These are phyloP conservation scores for Ascochyta koolunga DNA, from an alignment of 2,329 filamentous ascomycete genomes.

Conservation along the genomic window DNA sequence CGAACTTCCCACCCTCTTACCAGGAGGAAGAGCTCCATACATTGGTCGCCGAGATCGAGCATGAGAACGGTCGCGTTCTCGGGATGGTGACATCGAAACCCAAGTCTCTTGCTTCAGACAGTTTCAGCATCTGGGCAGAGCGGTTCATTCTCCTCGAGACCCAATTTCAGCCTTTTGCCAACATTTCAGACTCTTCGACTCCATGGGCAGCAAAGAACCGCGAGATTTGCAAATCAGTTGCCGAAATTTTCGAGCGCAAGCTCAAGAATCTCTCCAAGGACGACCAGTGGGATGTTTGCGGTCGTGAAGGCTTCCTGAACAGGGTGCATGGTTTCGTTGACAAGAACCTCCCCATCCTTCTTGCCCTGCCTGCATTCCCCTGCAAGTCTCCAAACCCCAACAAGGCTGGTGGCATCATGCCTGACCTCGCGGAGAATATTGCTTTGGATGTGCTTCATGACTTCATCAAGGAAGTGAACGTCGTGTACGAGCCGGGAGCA, in stretches of 20 bases:
- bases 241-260: conserved; percentile 35
- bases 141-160: conserved; percentile 39
- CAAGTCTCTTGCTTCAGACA: conserved; percentile 30
- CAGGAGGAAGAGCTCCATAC: conserved; percentile 28
- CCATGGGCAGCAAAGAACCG: conserved; percentile 30
- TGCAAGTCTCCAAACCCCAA: conserved; percentile 66
- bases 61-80: conserved; percentile 29
- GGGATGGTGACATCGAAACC: conserved; percentile 32
- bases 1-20: conserved; percentile 31
- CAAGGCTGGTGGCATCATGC: conserved; percentile 60
- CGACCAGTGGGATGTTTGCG: conserved; percentile 36
- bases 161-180: conserved; percentile 31
- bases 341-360: conserved; percentile 33
- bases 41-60: conserved; percentile 27
- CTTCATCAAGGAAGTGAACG: conserved; percentile 49
- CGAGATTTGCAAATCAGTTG: conserved; percentile 25
- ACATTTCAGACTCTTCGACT: conserved; percentile 23
- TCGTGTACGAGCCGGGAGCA: conserved; percentile 50
- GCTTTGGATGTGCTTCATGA: conserved; percentile 50
- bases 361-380: conserved; percentile 62
- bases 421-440: conserved; percentile 53
- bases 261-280: conserved; percentile 37
- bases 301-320: conserved; percentile 32
- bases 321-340: conserved; percentile 37
- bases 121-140: conserved; percentile 35